Evolutionary conservation across 2,329 filamentous ascomycete species (phyloP).

Genomic region (Xylaria hypoxylon): DNA sequence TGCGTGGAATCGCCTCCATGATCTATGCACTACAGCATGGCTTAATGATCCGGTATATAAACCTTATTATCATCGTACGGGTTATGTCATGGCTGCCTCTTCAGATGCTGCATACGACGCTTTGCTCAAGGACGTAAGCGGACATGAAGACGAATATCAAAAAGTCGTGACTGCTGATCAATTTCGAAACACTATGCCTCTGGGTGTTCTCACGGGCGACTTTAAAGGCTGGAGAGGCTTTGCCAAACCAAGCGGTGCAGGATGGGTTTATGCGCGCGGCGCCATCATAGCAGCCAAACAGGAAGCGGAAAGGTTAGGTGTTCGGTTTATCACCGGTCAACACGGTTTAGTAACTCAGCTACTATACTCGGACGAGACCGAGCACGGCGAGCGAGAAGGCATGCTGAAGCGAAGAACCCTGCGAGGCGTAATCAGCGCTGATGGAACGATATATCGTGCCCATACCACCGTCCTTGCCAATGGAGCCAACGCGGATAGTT

Average conservation of each 20-base stretch:
- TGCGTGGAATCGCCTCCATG: constrained; percentile 50
- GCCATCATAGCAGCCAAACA: constrained; percentile 58
- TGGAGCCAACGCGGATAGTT: constrained; percentile 59
- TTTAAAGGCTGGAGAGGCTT: constrained; percentile 65
- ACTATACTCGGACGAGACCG: constrained; percentile 52
- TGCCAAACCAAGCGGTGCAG: constrained; percentile 57
- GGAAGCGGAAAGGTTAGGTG: constrained; percentile 60
- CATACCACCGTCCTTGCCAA: constrained; percentile 61
- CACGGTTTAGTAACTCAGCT: constrained; percentile 53
- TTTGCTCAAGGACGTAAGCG: constrained; percentile 37
- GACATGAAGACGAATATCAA: constrained; percentile 40
- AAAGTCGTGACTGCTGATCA: constrained; percentile 57
- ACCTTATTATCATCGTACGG: constrained; percentile 59
- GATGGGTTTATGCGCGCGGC: constrained; percentile 66
- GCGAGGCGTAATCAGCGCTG: constrained; percentile 56
- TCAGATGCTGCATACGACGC: constrained; percentile 38
- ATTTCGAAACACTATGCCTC: constrained; percentile 63
- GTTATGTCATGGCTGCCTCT: constrained; percentile 54
- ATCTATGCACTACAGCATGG: constrained; percentile 54
- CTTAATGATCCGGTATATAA: constrained; percentile 56
- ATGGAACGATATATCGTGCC: constrained; percentile 56
- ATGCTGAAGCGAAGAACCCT: constrained; percentile 48
- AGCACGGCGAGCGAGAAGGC: neutral
- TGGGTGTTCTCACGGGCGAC: constrained; percentile 61
- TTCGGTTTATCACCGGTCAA: constrained; percentile 58